Base-by-base conservation (phyloP, 179 eudicot species). In the Spinacia oleracea region DNA sequence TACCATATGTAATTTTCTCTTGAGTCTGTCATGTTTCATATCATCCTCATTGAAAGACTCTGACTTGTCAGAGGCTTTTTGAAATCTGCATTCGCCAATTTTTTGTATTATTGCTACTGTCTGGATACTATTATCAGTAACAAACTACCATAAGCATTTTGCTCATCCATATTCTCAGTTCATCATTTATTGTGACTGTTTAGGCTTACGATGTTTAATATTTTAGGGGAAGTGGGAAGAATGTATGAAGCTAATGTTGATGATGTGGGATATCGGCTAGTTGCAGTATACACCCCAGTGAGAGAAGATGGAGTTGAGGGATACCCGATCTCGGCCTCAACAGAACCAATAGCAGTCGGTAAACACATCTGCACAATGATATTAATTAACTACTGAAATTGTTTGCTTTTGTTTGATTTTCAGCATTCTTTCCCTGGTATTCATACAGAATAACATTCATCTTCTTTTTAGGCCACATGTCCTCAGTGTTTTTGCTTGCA, bases 221-320 rank as follows among this genome's bases (percentile, higher is more conserved):
- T 80, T 85, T 48, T 83, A 96, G 99, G 98, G 76, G 98, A 96
- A 82, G 89, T 90, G 12, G 97, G 98, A 72, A 93, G 96, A 81
- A 96, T 96, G 99, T 96, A 96, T 78, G 99, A 96, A 90, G 95
- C 97, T 66, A 93, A 91, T 87, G 99, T 96, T 73, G 99, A 96
- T 84, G 99, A 96, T 82, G 99, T 96, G 74, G 99, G 99, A 35
- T 96, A 96, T 85, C 85, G 99, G 80, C 87, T 96, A 78, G 99
- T 96, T 65, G 98, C 86, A 50, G 78, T 96, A 42, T 96, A 96
- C 88, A 91, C 98, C 53, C 98, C 99, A 75, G 85, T 96, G 45
- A 84, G 99, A 83, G 99, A 96, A 73, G 99, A 96, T 74, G 99
- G 99, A 74, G 84, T 89, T 53, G 98, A 91, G 84, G 99, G 99